Conservation (phyloP, 441 rosid genomes). For the Erodium trifolium region DNA sequence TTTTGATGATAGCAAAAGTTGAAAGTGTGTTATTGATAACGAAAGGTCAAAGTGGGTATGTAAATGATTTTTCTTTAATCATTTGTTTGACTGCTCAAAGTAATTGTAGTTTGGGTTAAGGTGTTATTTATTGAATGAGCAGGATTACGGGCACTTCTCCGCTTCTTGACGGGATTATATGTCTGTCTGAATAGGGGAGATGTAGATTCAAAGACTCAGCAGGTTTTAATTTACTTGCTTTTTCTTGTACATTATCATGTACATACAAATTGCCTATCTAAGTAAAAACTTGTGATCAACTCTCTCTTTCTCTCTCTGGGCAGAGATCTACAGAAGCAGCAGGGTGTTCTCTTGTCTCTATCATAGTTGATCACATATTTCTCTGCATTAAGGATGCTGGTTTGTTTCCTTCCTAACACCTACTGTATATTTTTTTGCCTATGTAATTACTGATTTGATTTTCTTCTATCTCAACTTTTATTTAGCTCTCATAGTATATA, state of each 20-base stretch:
- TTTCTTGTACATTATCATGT: constrained; percentile 10
- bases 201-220: constrained; percentile 73
- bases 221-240: constrained; percentile 38
- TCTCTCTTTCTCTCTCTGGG: constrained; percentile 18
- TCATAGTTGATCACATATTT: constrained; percentile 95
- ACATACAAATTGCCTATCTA: constrained; percentile 3
- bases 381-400: constrained; percentile 93
- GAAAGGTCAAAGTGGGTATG: too few species aligned
- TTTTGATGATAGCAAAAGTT: too few species aligned
- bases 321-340: constrained; percentile 87
- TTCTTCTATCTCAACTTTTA: not conserved
- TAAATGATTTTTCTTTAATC: too few species aligned
- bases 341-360: constrained; percentile 73
- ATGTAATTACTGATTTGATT: not conserved
- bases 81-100: constrained; percentile 8
- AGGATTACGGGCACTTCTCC: constrained; percentile 98
- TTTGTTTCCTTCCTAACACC: constrained; percentile 28
- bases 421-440: not conserved
- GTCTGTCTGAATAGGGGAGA: constrained; percentile 92
- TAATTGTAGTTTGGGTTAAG: constrained; percentile 10
- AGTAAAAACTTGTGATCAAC: not conserved
- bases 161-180: constrained; percentile 91
- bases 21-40: too few species aligned
- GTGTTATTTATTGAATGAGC: constrained; percentile 20
- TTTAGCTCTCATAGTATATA: constrained; percentile 7